Evolutionary conservation across 305 asterid species (phyloP), one percentile per base, ranked within the genome.

Genomic region (Stenogyne calaminthoides): DNA sequence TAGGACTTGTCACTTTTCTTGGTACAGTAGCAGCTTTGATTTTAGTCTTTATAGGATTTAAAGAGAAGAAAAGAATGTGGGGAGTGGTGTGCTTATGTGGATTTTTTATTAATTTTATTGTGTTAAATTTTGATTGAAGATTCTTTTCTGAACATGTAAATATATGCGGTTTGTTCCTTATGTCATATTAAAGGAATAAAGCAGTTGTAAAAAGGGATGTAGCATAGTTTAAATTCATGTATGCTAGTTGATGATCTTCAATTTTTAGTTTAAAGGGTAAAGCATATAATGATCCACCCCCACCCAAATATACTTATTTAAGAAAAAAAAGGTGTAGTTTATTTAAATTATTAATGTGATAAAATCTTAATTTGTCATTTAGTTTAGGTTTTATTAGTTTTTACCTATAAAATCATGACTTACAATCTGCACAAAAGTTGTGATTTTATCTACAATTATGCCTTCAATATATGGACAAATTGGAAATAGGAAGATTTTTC

Each of bases 1-100:
- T 62, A 72, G 70, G 84, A 78, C 67, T 74, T 83, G 82, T 73
- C 92, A 82, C 74, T 81, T 80, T 88, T 85, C 78, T 19, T 79
- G 71, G 84, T 78, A 74, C 82, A 82, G 80, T 83, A 63, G 78
- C 89, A 87, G 88, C 85, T 74, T 82, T 85, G 77, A 34, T 77
- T 75, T 69, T 44, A 62, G 73, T 82, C 84, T 85, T 86, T 86
- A 75, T 63, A 63, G 72, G 49, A 60, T 72, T 67, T 80, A 73
- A 67, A 69, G 70, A 63, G 58, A 73, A 62, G 76, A n/a, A 73
- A 73, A 68, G 75, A 62, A 73, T 71, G 72, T 65, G 58, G 44
- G 70, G 34, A 11, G 64, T 54, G 47, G 15, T 6, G 64, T 77
- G 78, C 75, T 73, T 75, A 51, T 67, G 80, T 87, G 83, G 83